phyloP scores from a whole-genome alignment of 768 basidiomycete genomes.

The Leccinellum rugosiceps region DNA sequence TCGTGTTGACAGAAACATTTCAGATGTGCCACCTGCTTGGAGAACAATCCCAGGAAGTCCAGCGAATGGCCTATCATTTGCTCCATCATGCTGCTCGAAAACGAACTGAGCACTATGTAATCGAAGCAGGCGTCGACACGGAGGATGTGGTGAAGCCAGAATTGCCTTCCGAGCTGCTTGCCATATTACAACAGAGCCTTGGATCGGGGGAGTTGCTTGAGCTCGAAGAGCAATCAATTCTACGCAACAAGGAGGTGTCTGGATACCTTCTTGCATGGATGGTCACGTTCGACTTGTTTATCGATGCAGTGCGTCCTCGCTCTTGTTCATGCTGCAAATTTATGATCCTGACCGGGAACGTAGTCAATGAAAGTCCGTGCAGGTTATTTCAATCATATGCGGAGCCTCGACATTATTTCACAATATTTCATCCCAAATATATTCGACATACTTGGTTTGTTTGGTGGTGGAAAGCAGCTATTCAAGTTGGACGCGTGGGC shows the following conservation, averaged over 20 bases:
- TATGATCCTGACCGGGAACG: not conserved
- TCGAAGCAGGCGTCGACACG: slow-evolving; percentile 80
- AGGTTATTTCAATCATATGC: slow-evolving; percentile 83
- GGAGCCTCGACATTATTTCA: slow-evolving; percentile 62
- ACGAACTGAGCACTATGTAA: slow-evolving; percentile 78
- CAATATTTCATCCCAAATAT: slow-evolving; percentile 68
- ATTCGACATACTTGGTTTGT: slow-evolving; percentile 63
- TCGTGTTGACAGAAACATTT: not conserved
- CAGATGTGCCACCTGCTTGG: slow-evolving; percentile 81
- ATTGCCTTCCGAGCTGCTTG: slow-evolving; percentile 66
- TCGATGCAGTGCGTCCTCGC: slow-evolving; percentile 63
- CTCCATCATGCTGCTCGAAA: slow-evolving; percentile 66
- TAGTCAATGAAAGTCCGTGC: slow-evolving; percentile 88
- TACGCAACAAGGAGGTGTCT: slow-evolving; percentile 42
- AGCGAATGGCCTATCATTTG: slow-evolving; percentile 74
- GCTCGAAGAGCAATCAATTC: slow-evolving; percentile 37
- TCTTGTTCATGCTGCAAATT: no score
- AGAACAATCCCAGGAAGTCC: slow-evolving; percentile 62
- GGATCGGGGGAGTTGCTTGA: slow-evolving; percentile 39
- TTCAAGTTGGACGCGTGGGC: slow-evolving; percentile 86
- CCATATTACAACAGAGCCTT: slow-evolving; percentile 52
- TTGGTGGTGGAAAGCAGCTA: slow-evolving; percentile 57
- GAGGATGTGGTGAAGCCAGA: slow-evolving; percentile 51
- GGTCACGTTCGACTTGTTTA: slow-evolving; percentile 82
- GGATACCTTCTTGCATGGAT: slow-evolving; percentile 86